Evolutionary conservation across 2,329 filamentous ascomycete species (phyloP).

Genomic region (Elsinoe necatrix): DNA sequence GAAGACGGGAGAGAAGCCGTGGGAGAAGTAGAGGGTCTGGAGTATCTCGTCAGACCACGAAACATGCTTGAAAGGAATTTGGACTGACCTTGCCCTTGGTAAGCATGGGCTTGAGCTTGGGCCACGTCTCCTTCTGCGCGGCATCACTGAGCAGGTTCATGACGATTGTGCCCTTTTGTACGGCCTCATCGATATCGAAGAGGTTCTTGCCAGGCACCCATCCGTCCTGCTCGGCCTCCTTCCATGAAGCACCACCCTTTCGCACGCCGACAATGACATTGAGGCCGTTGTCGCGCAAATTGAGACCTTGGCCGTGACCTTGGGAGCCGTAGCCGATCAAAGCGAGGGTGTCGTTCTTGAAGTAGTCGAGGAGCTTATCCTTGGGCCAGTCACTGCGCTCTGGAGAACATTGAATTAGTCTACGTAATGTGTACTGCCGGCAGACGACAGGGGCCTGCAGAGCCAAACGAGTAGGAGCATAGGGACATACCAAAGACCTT

Average conservation of each 20-base stretch:
- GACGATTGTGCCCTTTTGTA: constrained; percentile 84
- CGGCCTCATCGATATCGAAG: constrained; percentile 96
- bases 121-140: constrained; percentile 98
- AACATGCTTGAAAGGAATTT: background rate
- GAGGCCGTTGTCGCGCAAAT: constrained; percentile 98
- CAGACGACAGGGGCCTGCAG: background rate
- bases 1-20: constrained; percentile 99
- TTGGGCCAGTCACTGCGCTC: constrained; percentile 98
- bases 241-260: constrained; percentile 97
- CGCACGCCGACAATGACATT: constrained; percentile 99
- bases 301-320: constrained; percentile 97
- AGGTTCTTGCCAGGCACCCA: constrained; percentile 98
- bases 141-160: constrained; percentile 99
- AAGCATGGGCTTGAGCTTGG: constrained; percentile 92
- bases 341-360: constrained; percentile 99
- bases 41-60: constrained; percentile 17
- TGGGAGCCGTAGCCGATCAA: constrained; percentile 98
- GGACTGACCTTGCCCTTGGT: constrained; percentile 90
- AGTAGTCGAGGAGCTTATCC: constrained; percentile 98
- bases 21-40: constrained; percentile 98
- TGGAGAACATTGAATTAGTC: constrained; percentile 35
- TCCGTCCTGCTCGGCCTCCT: constrained; percentile 92
- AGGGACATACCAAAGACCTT: constrained; percentile 69
- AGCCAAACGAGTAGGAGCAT: background rate
- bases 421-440: background rate